Evolutionary conservation across 2,329 filamentous ascomycete genomes (phyloP), one percentile per base, ranked within the genome.

Genomic region (Penicillium sp.): DNA sequence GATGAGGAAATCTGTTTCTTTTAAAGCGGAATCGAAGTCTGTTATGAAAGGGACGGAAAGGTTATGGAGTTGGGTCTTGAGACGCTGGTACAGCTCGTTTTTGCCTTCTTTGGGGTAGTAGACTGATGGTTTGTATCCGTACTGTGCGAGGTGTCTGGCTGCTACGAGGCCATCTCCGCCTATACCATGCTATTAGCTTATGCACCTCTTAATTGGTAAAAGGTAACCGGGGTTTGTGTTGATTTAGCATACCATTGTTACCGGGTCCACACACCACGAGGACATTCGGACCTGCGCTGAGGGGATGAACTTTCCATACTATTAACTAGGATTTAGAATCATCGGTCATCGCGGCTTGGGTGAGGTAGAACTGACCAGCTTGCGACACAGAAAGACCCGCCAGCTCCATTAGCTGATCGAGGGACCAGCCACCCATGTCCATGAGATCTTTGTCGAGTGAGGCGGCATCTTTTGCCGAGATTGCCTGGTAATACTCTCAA

Each of bases 341-440:
- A 19, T 4, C 8, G 1, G 8, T 4, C 19, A 1, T 10, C 1
- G 3, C 16, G 14, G 16, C 13, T 16, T 29, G 9, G 14, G 21
- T 16, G 8, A 5, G 13, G 16, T 31, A 27, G 14, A 19, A 51
- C 80, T 57, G 71, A 93, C 91, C 87, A 50, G 90, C 92, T 81
- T 98, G 92, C 13, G 93, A 93, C 26, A 98, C 92, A 1, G 92
- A 93, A 0, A 99, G 82, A 0, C 95, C 95, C 44, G 95, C 95
- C 8, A 99, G 80, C 73, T 98, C 95, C 95, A 99, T 98, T 49
- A 99, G 81, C 76, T 99, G 95, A 71, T 98, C 95, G 54, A 99
- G 84, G 11, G 91, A 96, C 77, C 96, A 99, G 9, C 90, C 92
- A 39, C 86, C 85, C 1, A 87, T 86, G 11, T 85, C 84, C 93